phyloP scores from a whole-genome alignment of 129 eudicot species.

The Pseudognaphalium luteoalbum region DNA sequence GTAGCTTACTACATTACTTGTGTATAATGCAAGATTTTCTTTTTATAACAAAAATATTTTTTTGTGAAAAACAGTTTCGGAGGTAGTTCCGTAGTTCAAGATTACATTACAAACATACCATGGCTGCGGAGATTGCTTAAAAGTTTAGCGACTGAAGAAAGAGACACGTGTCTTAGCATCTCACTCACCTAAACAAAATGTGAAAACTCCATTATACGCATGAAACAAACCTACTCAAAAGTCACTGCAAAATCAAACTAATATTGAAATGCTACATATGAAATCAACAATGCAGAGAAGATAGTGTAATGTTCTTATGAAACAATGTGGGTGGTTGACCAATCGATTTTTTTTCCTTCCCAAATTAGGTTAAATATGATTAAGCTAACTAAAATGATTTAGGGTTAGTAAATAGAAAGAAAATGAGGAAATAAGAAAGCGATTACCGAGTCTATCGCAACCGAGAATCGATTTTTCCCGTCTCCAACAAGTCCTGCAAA shows the following conservation, averaged over 20 bases:
- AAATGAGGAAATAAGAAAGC: not conserved
- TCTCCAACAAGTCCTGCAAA: slow-evolving; percentile 66
- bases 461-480: slow-evolving; percentile 66
- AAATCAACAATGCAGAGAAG: not conserved
- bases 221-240: slow-evolving; percentile 6
- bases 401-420: not conserved
- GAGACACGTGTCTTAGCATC: slow-evolving; percentile 65
- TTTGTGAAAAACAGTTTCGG: not conserved
- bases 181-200: slow-evolving; percentile 33
- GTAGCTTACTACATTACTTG: not conserved
- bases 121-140: slow-evolving; percentile 78
- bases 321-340: not conserved
- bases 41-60: no score
- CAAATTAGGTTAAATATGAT: not conserved
- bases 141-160: slow-evolving; percentile 66
- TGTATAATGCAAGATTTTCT: not conserved
- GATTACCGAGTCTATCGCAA: slow-evolving; percentile 93
- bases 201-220: not conserved
- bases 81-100: not conserved
- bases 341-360: not conserved
- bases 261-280: not conserved
- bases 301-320: not conserved
- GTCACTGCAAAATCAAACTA: not conserved
- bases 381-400: not conserved
- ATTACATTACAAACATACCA: slow-evolving; percentile 44